A percentile compares a stretch with the other conserved stretches of the same genome.
Evolutionary conservation across 2,329 filamentous ascomycete genomes (phyloP).

Genomic region (Botrytis paeoniae): DNA sequence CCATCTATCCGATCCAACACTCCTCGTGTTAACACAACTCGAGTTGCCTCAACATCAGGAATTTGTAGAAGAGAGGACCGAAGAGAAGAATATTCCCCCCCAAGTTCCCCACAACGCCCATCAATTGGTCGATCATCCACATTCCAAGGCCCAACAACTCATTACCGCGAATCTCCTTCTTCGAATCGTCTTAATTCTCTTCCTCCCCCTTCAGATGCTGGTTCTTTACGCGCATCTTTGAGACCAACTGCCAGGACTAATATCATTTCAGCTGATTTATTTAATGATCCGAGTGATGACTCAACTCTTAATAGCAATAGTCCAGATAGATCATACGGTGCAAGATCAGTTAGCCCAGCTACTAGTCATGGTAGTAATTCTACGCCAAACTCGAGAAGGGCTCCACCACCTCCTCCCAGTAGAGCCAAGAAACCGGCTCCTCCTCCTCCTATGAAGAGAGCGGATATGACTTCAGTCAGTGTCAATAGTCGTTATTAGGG

Average conservation of each 20-base stretch:
- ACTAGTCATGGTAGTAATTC: constrained; percentile 51
- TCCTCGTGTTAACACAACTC: constrained; percentile 15
- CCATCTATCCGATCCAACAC: constrained; percentile 49
- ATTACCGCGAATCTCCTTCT: constrained; percentile 49
- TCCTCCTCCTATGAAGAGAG: constrained; percentile 62
- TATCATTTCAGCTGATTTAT: constrained; percentile 41
- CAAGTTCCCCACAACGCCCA: constrained; percentile 44
- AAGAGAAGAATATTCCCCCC: constrained; percentile 32
- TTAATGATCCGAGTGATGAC: constrained; percentile 50
- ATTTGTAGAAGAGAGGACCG: constrained; percentile 26
- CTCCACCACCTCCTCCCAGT: constrained; percentile 60
- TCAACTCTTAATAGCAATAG: constrained; percentile 48
- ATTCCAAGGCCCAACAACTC: constrained; percentile 55
- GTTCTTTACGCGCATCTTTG: constrained; percentile 39
- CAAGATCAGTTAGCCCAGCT: constrained; percentile 52
- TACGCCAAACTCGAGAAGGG: constrained; percentile 44
- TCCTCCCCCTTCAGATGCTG: constrained; percentile 45
- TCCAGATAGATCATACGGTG: constrained; percentile 47
- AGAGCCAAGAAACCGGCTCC: constrained; percentile 65
- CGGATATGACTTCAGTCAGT: constrained; percentile 29
- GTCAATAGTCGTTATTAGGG: constrained; percentile 8
- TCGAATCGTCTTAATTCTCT: constrained; percentile 47
- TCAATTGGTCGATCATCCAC: constrained; percentile 51
- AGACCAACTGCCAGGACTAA: constrained; percentile 30
- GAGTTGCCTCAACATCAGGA: constrained; percentile 33